Base-by-base conservation (phyloP, 306 rosid species). In the Clitoria ternatea region DNA sequence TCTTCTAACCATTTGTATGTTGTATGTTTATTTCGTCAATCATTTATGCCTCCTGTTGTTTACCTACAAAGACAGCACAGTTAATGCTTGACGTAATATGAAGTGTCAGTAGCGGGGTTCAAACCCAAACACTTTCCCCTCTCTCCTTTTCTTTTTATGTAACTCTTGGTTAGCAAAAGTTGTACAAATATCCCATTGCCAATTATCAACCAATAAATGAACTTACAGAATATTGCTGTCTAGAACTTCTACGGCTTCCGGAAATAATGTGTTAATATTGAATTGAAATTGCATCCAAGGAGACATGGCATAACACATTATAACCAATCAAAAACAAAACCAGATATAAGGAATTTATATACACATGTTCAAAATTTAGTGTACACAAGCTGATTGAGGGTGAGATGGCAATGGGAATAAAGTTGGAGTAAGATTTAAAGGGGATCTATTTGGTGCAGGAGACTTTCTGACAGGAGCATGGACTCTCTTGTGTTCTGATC, bases 321-420 rank as follows among this genome's bases (percentile, higher is more conserved):
- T 27, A 56, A 61, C 30, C 64, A 24, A 40, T 62, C 56, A 30
- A 54, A 72, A 65, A 49, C 61, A 62, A 33, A 43, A 39, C 62
- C 80, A 42, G 36, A 70, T 30, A 47, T 44, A 78, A 63, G 69
- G 61, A 80, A 77, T 69, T 27, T 83, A 78, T 84, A 75, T 18
- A 65, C 18, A 27, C 18, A 55, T 62, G 68, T 26, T 64, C 44
- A 13, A 9, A 18, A 30, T 29, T 84, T 61, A 78, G 47, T 61
- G 82, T 69, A 74, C 90, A 15, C 8, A 72, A 33, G 85, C 80
- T 61, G 89, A 52, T 35, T 73, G 80, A 29, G 61, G 80, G 69
- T 72, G 61, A 61, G 85, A 64, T 35, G 82, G 79, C 84, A 89
- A 79, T 3, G 96, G 92, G 12, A 88, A 83, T 24, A 82, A 82